These are phyloP conservation scores for Pseudocercospora vitis DNA, from an alignment of 2,329 filamentous ascomycete genomes.

Conservation along the genomic window DNA sequence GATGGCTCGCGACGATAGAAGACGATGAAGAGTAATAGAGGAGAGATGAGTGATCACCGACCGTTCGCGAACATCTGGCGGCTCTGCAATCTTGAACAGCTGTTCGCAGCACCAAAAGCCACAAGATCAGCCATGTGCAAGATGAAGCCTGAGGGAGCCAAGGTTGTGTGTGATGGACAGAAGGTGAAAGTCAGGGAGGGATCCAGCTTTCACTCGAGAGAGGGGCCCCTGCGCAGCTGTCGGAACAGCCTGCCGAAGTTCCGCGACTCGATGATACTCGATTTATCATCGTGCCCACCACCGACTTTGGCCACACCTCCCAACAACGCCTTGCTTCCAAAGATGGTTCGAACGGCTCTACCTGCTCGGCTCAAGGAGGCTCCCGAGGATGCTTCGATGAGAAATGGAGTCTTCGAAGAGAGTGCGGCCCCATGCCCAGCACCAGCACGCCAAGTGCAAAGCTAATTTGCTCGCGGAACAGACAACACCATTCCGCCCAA, in stretches of 20 bases:
- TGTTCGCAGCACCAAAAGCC: slow-evolving; percentile 9
- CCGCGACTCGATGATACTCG: no score
- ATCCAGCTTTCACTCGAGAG: slow-evolving; percentile 20
- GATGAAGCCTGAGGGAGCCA: slow-evolving; percentile 6
- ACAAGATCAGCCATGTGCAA: slow-evolving; percentile 8
- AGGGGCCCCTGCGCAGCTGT: not conserved
- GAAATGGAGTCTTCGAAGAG: slow-evolving; percentile 39
- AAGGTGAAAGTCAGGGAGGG: slow-evolving; percentile 8
- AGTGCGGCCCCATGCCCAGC: slow-evolving; percentile 4
- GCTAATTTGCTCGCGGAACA: slow-evolving; percentile 4
- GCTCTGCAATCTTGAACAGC: slow-evolving; percentile 8
- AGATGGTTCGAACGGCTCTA: not conserved
- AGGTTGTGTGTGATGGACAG: slow-evolving; percentile 8
- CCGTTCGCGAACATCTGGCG: slow-evolving; percentile 7
- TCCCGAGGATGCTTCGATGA: slow-evolving; percentile 38
- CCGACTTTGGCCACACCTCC: not conserved
- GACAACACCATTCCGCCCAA: slow-evolving; percentile 39
- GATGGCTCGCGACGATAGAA: slow-evolving; percentile 14
- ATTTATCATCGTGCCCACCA: slow-evolving; percentile 4
- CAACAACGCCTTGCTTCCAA: not conserved
- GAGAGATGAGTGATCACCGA: slow-evolving; percentile 16
- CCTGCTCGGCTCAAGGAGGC: slow-evolving; percentile 19
- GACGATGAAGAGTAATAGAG: slow-evolving; percentile 15
- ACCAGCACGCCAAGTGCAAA: not conserved
- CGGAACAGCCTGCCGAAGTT: not conserved